Percentiles rank a stretch among this genome's conserved stretches.
Conservation (phyloP, 1,284 basidiomycete genomes). For the Trametes pubescens region DNA sequence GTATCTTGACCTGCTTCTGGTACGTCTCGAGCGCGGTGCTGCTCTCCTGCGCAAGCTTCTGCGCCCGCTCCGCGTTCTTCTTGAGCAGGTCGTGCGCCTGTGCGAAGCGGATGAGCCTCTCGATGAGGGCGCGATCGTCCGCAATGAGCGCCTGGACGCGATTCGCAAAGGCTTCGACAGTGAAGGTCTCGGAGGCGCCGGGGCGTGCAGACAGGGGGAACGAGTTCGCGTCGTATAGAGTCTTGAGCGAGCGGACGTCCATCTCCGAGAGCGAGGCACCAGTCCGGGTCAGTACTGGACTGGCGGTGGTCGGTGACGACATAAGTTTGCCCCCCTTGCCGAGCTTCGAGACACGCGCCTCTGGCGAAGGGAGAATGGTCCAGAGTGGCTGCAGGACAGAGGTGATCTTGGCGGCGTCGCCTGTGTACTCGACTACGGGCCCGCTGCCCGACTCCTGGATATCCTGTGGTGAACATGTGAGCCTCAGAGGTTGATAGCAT, state of each 20-base stretch:
- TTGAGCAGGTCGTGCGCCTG: constrained; percentile 89
- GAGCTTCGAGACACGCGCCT: constrained; percentile 75
- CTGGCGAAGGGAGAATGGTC: constrained; percentile 80
- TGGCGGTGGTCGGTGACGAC: constrained; percentile 46
- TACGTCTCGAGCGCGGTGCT: constrained; percentile 84
- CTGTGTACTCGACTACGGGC: constrained; percentile 50
- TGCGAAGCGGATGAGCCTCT: constrained; percentile 82
- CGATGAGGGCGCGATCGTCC: constrained; percentile 85
- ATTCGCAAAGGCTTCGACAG: constrained; percentile 75
- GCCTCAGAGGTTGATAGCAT: background rate
- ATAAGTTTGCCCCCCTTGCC: constrained; percentile 50
- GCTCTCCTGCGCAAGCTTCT: constrained; percentile 87
- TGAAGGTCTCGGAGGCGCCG: constrained; percentile 52
- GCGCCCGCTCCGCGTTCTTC: constrained; percentile 89
- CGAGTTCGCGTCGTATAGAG: constrained; percentile 63
- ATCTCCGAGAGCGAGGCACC: constrained; percentile 74
- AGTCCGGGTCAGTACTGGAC: constrained; percentile 46
- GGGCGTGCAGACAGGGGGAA: constrained; percentile 46
- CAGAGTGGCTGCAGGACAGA: constrained; percentile 78
- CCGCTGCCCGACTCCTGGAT: constrained; percentile 34
- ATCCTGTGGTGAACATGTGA: constrained; percentile 13
- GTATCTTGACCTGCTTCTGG: constrained; percentile 81
- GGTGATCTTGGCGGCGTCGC: constrained; percentile 66
- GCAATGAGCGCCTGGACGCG: constrained; percentile 80
- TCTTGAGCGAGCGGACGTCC: constrained; percentile 81